Evolutionary conservation across 129 eudicot species (phyloP), one percentile per base, ranked within the genome.

Genomic region (Flaveria bidentis): DNA sequence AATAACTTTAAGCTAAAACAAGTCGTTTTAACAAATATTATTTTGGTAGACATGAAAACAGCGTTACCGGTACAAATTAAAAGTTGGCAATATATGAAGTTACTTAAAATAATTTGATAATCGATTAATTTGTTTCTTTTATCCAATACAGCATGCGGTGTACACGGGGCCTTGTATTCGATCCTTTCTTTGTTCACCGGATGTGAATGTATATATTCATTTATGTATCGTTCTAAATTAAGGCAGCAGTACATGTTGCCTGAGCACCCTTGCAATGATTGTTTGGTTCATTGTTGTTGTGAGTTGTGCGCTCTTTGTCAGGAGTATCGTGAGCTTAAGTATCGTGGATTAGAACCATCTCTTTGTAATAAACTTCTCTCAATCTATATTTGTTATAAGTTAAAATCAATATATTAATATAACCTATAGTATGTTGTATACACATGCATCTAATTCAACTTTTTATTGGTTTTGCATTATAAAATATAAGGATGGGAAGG

Each of bases 401-500:
- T 26, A 77, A 85, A 47, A 30, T 63, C 5, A 15, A 63, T 36
- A 5, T 36, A 36, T 6, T 20, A 14, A 63, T 5, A 5, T 63
- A 7, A 63, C 45, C 41, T 63, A 6, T 30, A 6, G 4, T 15
- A 30, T 30, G 69, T 5, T 14, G 16, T 6, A 28, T 14, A 16
- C 9, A 30, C 22, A 15, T 15, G 73, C 22, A 28, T 20, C 78
- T 50, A 64, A 53, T 44, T 52, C 2, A 47, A 67, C 42, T 20
- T 77, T 76, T 53, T 36, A 14, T 9, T 5, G 53, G 16, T 71
- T 79, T 79, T 62, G 20, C 50, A 39, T 9, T 5, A 62, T 25
- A 4, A 60, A 0, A 20, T 20, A 20, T 60, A 25, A 87, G 96
- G 96, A 60, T 89, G 96, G 96, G 78, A 82, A 39, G 87, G 84